A percentile compares a stretch with the other conserved stretches of the same genome.
phyloP scores from a whole-genome alignment of 768 basidiomycete species.

The Clitopilus hobsonii region DNA sequence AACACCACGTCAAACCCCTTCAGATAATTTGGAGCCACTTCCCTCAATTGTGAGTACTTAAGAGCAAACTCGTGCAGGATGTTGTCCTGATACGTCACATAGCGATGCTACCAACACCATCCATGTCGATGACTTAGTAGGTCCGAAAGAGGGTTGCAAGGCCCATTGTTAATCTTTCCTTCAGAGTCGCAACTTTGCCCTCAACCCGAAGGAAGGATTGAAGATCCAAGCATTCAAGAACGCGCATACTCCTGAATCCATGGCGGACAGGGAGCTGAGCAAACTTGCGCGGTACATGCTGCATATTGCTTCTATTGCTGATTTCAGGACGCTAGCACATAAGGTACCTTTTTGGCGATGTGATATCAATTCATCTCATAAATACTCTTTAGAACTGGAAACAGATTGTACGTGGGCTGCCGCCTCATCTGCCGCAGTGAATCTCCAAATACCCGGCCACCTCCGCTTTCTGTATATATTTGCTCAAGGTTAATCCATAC shows the following conservation, averaged over 20 bases:
- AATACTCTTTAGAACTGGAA: constrained; percentile 43
- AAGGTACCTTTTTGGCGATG: constrained; percentile 49
- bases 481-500: not conserved
- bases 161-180: constrained; percentile 2
- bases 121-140: constrained; percentile 80
- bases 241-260: constrained; percentile 60
- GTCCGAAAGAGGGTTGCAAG: constrained; percentile 12
- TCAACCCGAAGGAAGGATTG: constrained; percentile 80
- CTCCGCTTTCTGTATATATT: not conserved
- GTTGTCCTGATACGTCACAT: not conserved
- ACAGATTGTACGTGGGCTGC: constrained; percentile 36
- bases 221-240: constrained; percentile 82
- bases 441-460: not conserved
- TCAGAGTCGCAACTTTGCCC: constrained; percentile 79
- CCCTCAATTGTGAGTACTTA: constrained; percentile 74
- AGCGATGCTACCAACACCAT: constrained; percentile 73
- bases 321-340: constrained; percentile 65
- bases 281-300: constrained; percentile 64
- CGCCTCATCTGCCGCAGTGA: constrained; percentile 6
- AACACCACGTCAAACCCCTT: constrained; percentile 77
- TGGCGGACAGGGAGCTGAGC: constrained; percentile 65
- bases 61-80: too few relatives aligned
- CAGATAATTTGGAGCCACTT: constrained; percentile 88
- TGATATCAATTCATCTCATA: not conserved
- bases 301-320: constrained; percentile 52